These are phyloP conservation scores for Geotrichum fermentans DNA, from an alignment of 1,139 yeast genomes.

Conservation along the genomic window DNA sequence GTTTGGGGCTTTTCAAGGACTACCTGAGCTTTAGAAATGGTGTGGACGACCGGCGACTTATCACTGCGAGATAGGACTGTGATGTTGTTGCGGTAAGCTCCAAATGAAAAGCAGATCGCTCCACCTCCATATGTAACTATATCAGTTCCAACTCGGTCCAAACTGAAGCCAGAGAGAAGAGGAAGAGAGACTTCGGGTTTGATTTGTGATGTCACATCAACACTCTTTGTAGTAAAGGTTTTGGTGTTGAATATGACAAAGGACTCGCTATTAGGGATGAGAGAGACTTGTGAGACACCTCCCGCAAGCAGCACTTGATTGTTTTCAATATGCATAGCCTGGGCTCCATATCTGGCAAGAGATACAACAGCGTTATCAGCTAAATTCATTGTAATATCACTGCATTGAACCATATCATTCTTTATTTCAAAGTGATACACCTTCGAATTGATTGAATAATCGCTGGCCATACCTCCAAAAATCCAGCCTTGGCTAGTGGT, in stretches of 20 bases:
- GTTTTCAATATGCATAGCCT: constrained; percentile 23
- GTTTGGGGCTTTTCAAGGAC: constrained; percentile 5
- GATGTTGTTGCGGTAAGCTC: constrained; percentile 55
- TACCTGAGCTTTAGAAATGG: constrained; percentile 4
- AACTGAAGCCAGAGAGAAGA: constrained; percentile 56
- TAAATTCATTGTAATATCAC: constrained; percentile 18
- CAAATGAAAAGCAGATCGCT: constrained; percentile 80
- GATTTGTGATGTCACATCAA: constrained; percentile 3
- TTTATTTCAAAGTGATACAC: constrained; percentile 39
- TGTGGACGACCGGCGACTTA: neutral
- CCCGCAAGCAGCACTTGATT: constrained; percentile 49
- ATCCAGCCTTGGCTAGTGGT: constrained; percentile 41
- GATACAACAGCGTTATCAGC: constrained; percentile 3
- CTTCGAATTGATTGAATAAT: constrained; percentile 37
- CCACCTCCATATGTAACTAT: constrained; percentile 60
- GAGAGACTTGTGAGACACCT: constrained; percentile 49
- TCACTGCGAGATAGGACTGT: constrained; percentile 20
- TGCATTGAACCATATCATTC: constrained; percentile 20
- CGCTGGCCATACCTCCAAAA: constrained; percentile 51
- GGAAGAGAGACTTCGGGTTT: constrained; percentile 43
- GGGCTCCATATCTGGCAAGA: constrained; percentile 24
- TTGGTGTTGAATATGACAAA: constrained; percentile 40
- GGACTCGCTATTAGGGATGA: constrained; percentile 41
- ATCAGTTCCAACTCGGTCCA: constrained; percentile 31
- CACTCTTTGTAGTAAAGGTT: neutral